Evolutionary conservation across 1,284 basidiomycete species (phyloP), one percentile per base, ranked within the genome.

Genomic region (Macrocystidia cucumis): DNA sequence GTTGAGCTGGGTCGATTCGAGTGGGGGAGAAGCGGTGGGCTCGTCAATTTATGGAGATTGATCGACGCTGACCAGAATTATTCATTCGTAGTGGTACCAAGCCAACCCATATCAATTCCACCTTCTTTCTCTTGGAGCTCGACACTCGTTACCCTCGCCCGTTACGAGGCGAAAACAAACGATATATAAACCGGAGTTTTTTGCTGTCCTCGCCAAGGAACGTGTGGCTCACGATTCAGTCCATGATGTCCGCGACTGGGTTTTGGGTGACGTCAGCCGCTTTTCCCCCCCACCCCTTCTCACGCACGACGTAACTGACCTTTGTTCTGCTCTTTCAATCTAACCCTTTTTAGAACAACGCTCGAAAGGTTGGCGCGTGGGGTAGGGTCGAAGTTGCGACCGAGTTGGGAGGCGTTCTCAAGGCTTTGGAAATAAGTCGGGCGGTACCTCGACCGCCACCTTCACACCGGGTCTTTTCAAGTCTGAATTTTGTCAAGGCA

Each of bases 91-190:
- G 81, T 84, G 78, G 76, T 78, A 81, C 44, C 73, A 84, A 50
- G 67, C 80, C 2, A 86, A 86, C 39, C 86, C 90, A 0, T 86
- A 97, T 54, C 74, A 79, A 9, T 93, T 98, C 51, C 81, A 93
- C 43, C 62, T 91, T 9, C 59, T 89, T 7, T 71, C 87, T 1
- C 63, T 90, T 12, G 85, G 87, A 0, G 79, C 84, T 0, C 63
- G 96, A 19, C 80, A 93, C 51, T 74, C 79, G 2, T 70, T 98
- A 1, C 95, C 95, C 0, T 78, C 78, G 1, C 95, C 95, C 1
- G 90, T 97, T 1, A 65, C 72, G 1, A 69, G 90, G 23, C 72
- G 65, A 3, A 69, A 70, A 2, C 93, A 97, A 55, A 90, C 86
- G 50, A 64, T 91, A 12, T 78, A 62, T 56, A 89, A 89, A 54